Conservation (phyloP, 352 stramenopile species). For the Globisporangium paroecandrum region DNA sequence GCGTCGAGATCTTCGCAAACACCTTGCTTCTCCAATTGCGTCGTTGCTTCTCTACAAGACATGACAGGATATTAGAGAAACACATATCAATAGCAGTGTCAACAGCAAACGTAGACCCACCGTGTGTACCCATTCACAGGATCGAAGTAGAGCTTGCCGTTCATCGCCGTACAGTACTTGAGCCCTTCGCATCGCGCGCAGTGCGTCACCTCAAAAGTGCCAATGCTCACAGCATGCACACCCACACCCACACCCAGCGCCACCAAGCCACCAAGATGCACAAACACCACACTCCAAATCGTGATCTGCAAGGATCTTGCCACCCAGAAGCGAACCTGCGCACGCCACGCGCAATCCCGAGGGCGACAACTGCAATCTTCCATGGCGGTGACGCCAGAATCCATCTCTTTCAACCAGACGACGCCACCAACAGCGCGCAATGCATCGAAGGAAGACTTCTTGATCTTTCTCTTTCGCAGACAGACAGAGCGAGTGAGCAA, state of each 20-base stretch:
- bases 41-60: slow-evolving; percentile 37
- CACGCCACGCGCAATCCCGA: neutral
- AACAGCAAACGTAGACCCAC: slow-evolving; percentile 16
- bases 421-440: neutral
- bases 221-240: slow-evolving; percentile 18
- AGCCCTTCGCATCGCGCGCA: slow-evolving; percentile 53
- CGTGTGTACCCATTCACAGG: slow-evolving; percentile 62
- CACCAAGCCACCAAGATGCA: neutral
- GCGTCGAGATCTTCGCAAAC: slow-evolving; percentile 71
- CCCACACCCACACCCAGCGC: no score
- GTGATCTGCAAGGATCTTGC: neutral
- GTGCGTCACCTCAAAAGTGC: slow-evolving; percentile 32
- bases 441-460: neutral
- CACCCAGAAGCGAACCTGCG: neutral
- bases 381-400: neutral
- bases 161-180: slow-evolving; percentile 63
- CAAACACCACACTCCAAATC: neutral
- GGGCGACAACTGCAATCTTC: neutral
- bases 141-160: slow-evolving; percentile 65
- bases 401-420: neutral
- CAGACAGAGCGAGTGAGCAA: neutral
- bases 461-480: neutral
- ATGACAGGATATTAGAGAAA: neutral
- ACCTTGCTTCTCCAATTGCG: slow-evolving; percentile 66
- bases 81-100: neutral